phyloP scores from a whole-genome alignment of 495 filamentous ascomycete genomes.

The Penicillium bovifimosum region DNA sequence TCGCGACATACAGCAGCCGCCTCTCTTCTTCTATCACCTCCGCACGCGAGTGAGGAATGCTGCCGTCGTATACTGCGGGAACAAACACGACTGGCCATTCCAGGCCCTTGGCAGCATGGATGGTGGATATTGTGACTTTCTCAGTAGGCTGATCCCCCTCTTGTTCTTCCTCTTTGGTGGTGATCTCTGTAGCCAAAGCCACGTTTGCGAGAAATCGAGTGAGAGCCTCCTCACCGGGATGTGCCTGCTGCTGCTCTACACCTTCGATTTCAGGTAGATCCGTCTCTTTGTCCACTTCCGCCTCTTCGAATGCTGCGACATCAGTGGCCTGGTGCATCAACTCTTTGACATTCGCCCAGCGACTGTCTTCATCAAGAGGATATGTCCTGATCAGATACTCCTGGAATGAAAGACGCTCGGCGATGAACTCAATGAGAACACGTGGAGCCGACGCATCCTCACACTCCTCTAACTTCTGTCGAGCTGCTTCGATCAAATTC shows the following conservation, averaged over 20 bases:
- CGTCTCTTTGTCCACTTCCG: conserved; percentile 52
- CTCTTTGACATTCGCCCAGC: conserved; percentile 93
- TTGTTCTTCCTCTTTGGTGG: conserved; percentile 50
- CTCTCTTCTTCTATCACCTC: conserved; percentile 90
- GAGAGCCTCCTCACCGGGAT: conserved; percentile 57
- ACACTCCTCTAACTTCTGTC: conserved; percentile 52
- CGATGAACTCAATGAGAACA: conserved; percentile 67
- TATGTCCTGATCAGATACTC: conserved; percentile 65
- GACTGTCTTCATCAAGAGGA: conserved; percentile 67
- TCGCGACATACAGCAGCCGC: conserved; percentile 89
- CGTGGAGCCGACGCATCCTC: conserved; percentile 49
- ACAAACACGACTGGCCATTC: conserved; percentile 99
- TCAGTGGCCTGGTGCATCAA: conserved; percentile 74
- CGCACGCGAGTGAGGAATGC: conserved; percentile 87
- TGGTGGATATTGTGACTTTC: conserved; percentile 88
- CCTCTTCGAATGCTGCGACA: conserved; percentile 24
- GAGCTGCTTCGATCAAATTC: conserved; percentile 55
- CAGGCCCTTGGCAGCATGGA: conserved; percentile 93
- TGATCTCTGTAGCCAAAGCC: conserved; percentile 72
- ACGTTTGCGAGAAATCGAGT: conserved; percentile 86
- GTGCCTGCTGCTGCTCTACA: conserved; percentile 57
- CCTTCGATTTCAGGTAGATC: conserved; percentile 72
- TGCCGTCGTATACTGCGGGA: conserved; percentile 83
- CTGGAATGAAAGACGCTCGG: conserved; percentile 68
- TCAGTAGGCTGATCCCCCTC: conserved; percentile 43